Conservation (phyloP, 176 grass and related monocot genomes). For the Themeda triandra region DNA sequence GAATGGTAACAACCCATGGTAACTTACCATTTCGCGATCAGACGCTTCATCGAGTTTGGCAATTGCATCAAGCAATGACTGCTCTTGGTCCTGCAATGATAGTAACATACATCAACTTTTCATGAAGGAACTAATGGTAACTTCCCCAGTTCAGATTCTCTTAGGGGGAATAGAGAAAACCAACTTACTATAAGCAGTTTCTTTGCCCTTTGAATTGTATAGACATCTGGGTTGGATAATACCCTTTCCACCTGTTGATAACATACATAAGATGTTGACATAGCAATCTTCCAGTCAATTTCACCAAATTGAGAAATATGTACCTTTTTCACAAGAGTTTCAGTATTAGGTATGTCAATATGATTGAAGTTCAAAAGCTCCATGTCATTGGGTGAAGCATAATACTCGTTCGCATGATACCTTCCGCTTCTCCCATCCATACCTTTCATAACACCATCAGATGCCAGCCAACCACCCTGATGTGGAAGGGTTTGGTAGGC, state of each 20-base stretch:
- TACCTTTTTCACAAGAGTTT: slow-evolving; percentile 63
- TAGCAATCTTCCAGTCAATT: slow-evolving; percentile 6
- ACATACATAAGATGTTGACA: background rate
- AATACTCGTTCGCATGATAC: slow-evolving; percentile 28
- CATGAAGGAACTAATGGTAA: background rate
- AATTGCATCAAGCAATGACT: slow-evolving; percentile 69
- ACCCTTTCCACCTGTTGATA: slow-evolving; percentile 60
- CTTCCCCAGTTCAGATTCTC: background rate
- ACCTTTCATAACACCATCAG: slow-evolving; percentile 33
- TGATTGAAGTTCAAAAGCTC: slow-evolving; percentile 6
- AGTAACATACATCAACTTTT: slow-evolving; percentile 3
- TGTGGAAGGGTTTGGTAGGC: slow-evolving; percentile 31
- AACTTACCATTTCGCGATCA: slow-evolving; percentile 63
- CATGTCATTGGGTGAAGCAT: slow-evolving; percentile 26
- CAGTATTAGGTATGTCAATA: slow-evolving; percentile 52
- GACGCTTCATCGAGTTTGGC: slow-evolving; percentile 71
- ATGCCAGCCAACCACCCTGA: slow-evolving; percentile 9
- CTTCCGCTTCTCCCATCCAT: slow-evolving; percentile 33
- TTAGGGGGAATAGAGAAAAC: background rate
- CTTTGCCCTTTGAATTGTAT: slow-evolving; percentile 65
- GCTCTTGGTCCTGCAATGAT: slow-evolving; percentile 58
- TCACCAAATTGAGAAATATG: background rate
- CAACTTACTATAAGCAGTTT: slow-evolving; percentile 66
- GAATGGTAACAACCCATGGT: background rate
- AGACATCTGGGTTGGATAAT: slow-evolving; percentile 52